Percentiles rank a stretch among this genome's conserved stretches.
phyloP scores from a whole-genome alignment of 1,139 yeast genomes.

The Lodderomyces theae region DNA sequence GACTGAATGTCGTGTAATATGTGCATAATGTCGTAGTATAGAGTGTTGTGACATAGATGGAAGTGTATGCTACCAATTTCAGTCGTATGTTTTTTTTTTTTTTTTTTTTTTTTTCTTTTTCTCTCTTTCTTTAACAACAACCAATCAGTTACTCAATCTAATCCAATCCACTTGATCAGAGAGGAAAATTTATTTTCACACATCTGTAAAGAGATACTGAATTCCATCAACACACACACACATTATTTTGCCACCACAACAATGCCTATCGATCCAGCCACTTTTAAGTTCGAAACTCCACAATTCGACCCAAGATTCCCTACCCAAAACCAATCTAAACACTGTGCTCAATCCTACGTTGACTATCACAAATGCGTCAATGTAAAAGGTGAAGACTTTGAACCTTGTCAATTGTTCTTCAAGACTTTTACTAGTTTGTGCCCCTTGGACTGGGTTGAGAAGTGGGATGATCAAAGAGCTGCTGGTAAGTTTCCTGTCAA shows the following conservation, averaged over 20 bases:
- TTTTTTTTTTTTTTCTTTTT: too few species aligned
- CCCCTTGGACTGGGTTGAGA: slow-evolving; percentile 89
- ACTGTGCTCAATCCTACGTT: slow-evolving; percentile 96
- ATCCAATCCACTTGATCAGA: too few species aligned
- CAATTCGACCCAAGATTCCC: slow-evolving; percentile 95
- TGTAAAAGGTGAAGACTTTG: slow-evolving; percentile 97
- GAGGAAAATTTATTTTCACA: too few species aligned
- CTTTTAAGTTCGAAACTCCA: slow-evolving; percentile 67
- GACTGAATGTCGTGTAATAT: not conserved
- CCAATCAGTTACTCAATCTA: slow-evolving; percentile 1
- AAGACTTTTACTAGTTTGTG: slow-evolving; percentile 88
- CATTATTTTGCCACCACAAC: too few species aligned
- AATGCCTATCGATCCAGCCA: slow-evolving; percentile 48
- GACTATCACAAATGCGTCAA: slow-evolving; percentile 97
- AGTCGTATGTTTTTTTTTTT: slow-evolving; percentile 1
- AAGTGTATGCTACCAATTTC: not conserved
- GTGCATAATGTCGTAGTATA: not conserved
- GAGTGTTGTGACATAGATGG: not conserved
- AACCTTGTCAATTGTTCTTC: slow-evolving; percentile 94
- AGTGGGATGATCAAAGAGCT: slow-evolving; percentile 94
- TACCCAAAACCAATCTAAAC: slow-evolving; percentile 94
- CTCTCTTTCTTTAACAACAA: not conserved
- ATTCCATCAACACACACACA: too few species aligned
- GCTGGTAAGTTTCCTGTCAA: slow-evolving; percentile 50
- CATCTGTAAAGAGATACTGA: not conserved